Evolutionary conservation across 2,329 filamentous ascomycete genomes (phyloP).

Genomic region (Fusarium tuaranense): DNA sequence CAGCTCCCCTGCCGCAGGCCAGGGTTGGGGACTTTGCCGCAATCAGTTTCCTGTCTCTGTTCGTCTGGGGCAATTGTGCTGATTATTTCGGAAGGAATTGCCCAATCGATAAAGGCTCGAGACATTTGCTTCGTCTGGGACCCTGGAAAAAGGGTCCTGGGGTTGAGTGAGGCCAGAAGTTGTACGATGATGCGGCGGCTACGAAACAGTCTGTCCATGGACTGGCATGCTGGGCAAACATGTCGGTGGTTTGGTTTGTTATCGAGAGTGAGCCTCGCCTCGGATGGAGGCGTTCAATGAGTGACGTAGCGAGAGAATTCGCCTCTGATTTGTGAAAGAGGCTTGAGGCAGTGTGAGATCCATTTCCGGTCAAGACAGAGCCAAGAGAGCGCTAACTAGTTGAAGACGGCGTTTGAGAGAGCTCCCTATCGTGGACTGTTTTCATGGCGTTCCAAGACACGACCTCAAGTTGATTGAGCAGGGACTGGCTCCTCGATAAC

Average conservation of each 20-base stretch:
- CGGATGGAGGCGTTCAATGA: background rate
- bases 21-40: conserved; percentile 29
- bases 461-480: conserved; percentile 12
- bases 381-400: conserved; percentile 13
- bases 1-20: conserved; percentile 13
- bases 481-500: conserved; percentile 5
- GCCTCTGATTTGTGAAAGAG: background rate
- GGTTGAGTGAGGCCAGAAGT: conserved; percentile 15
- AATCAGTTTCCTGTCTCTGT: conserved; percentile 27
- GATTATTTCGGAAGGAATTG: conserved; percentile 25
- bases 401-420: background rate
- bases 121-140: conserved; percentile 14
- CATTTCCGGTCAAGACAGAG: conserved; percentile 9
- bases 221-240: background rate
- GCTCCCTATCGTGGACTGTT: conserved; percentile 16
- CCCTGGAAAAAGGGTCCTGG: background rate
- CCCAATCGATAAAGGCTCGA: conserved; percentile 22
- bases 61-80: conserved; percentile 17
- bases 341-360: background rate
- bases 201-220: conserved; percentile 5
- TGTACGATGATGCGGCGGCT: conserved; percentile 13
- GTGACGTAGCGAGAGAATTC: conserved; percentile 1
- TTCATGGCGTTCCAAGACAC: conserved; percentile 34
- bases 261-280: background rate
- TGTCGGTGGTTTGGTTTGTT: background rate